These are phyloP conservation scores for Venturiaceae sp. DNA, from an alignment of 2,329 filamentous ascomycete genomes.

Conservation along the genomic window DNA sequence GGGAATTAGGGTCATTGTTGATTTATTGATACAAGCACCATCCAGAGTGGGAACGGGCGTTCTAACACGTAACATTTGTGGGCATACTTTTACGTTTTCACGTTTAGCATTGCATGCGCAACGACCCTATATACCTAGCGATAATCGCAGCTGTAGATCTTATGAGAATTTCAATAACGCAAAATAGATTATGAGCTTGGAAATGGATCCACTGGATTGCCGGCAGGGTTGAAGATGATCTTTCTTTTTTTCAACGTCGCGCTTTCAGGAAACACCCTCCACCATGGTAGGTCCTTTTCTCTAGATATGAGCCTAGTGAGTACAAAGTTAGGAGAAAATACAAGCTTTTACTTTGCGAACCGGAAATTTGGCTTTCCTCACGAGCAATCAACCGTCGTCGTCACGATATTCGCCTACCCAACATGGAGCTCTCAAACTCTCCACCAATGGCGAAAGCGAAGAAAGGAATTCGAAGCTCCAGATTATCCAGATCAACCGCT, in stretches of 20 bases:
- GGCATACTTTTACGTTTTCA: too few relatives aligned
- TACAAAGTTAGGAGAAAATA: not conserved
- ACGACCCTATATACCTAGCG: not conserved
- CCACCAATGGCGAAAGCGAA: not conserved
- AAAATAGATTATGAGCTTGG: too few relatives aligned
- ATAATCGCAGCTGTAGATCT: not conserved
- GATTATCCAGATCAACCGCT: not conserved
- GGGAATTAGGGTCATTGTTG: not conserved
- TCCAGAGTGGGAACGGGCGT: too few relatives aligned
- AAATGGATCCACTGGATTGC: too few relatives aligned
- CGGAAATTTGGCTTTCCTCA: not conserved
- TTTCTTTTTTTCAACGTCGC: not conserved
- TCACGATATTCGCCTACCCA: not conserved
- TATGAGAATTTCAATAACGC: not conserved
- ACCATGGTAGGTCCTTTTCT: not conserved
- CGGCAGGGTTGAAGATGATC: not conserved
- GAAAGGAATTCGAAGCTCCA: not conserved
- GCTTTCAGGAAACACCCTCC: not conserved
- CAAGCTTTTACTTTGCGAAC: not conserved
- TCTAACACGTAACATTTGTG: too few relatives aligned
- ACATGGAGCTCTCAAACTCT: not conserved
- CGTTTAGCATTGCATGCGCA: not conserved
- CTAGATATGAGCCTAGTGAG: not conserved
- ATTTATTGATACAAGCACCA: not conserved
- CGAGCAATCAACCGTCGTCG: not conserved